These are phyloP conservation scores for Blastobotrys illinoisensis DNA, from an alignment of 1,139 yeast species.

Conservation along the genomic window DNA sequence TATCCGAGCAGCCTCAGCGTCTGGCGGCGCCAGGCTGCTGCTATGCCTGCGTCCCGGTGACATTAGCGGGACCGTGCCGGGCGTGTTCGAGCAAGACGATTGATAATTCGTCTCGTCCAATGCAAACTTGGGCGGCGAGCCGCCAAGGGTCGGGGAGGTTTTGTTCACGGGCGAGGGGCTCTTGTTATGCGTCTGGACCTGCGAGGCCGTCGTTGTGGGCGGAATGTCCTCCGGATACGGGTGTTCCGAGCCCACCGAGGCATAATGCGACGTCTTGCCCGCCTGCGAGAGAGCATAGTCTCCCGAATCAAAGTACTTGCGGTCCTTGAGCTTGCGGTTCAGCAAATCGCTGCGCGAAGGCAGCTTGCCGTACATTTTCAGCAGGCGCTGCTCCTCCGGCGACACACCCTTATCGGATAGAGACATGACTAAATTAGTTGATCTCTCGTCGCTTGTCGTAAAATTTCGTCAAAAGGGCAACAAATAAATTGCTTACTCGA, in stretches of 20 bases:
- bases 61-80: slow-evolving; percentile 7
- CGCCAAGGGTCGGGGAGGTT: not conserved
- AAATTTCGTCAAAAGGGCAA: no score
- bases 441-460: no score
- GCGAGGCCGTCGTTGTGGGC: not conserved
- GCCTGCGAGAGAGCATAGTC: slow-evolving; percentile 92
- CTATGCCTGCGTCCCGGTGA: not conserved
- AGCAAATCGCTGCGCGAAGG: slow-evolving; percentile 83
- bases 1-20: no score
- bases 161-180: not conserved
- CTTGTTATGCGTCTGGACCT: not conserved
- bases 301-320: slow-evolving; percentile 94
- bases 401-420: not conserved
- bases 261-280: slow-evolving; percentile 29
- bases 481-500: no score
- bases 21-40: no score
- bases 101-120: not conserved
- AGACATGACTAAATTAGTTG: no score
- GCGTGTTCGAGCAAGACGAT: slow-evolving; percentile 1
- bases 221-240: slow-evolving; percentile 5
- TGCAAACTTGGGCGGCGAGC: not conserved
- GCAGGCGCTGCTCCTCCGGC: slow-evolving; percentile 40
- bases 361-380: slow-evolving; percentile 77
- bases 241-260: slow-evolving; percentile 21
- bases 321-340: slow-evolving; percentile 64